Conservation (phyloP, 2,329 filamentous ascomycete genomes). For the Pseudodiploospora longispora region DNA sequence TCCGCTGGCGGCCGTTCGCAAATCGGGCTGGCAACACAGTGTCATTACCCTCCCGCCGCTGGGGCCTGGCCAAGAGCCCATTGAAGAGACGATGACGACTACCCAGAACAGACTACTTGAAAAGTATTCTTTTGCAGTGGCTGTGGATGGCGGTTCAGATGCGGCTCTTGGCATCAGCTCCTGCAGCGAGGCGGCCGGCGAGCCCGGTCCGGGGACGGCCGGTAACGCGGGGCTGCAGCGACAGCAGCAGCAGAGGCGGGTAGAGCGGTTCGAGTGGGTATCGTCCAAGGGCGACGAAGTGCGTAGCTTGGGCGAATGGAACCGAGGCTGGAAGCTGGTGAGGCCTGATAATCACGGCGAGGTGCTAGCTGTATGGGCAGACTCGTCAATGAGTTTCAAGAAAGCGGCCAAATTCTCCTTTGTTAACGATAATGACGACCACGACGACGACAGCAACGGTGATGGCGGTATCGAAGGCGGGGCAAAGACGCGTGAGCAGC, state of each 20-base stretch:
- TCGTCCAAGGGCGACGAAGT: constrained; percentile 26
- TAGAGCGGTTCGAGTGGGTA: constrained; percentile 37
- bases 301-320: constrained; percentile 19
- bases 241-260: neutral
- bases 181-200: constrained; percentile 4
- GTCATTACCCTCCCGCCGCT: constrained; percentile 10
- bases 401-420: constrained; percentile 31
- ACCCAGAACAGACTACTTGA: constrained; percentile 4
- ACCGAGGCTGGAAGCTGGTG: constrained; percentile 31
- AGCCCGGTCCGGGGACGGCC: neutral
- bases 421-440: constrained; percentile 19
- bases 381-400: constrained; percentile 10
- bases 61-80: constrained; percentile 4
- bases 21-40: constrained; percentile 1
- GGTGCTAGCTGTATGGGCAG: constrained; percentile 32
- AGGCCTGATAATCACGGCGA: constrained; percentile 27
- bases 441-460: too few relatives aligned
- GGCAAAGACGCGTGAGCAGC: constrained; percentile 23
- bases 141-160: constrained; percentile 16
- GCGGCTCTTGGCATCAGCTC: too few relatives aligned
- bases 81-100: constrained; percentile 6
- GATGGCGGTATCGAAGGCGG: too few relatives aligned
- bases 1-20: constrained; percentile 5
- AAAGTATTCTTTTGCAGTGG: constrained; percentile 26
- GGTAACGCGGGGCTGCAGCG: too few relatives aligned